phyloP scores from a whole-genome alignment of 345 rosid species.

The Aegle marmelos region DNA sequence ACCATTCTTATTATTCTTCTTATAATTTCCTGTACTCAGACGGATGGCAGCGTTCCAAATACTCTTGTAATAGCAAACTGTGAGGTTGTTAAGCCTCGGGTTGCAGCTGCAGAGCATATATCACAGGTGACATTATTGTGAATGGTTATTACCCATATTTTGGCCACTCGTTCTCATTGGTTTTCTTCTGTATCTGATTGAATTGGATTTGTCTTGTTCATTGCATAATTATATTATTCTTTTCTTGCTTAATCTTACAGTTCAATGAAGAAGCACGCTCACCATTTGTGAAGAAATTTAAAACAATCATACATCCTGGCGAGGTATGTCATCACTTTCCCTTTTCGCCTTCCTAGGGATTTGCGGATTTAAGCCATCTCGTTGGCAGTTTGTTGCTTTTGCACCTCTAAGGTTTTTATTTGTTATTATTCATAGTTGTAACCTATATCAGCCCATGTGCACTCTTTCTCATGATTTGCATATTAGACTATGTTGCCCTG shows the following conservation, averaged over 20 bases:
- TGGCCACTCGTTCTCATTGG: background rate
- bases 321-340: slow-evolving; percentile 35
- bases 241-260: slow-evolving; percentile 31
- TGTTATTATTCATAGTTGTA: background rate
- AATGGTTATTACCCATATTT: background rate
- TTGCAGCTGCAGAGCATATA: slow-evolving; percentile 91
- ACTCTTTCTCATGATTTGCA: background rate
- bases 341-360: background rate
- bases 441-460: background rate
- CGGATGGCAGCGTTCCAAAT: slow-evolving; percentile 87
- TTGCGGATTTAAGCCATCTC: background rate
- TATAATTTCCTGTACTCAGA: slow-evolving; percentile 34
- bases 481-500: background rate
- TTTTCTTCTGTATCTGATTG: background rate
- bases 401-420: background rate
- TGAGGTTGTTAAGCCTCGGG: slow-evolving; percentile 80
- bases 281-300: slow-evolving; percentile 60
- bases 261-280: slow-evolving; percentile 71
- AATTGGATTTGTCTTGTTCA: background rate
- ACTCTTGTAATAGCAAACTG: slow-evolving; percentile 82
- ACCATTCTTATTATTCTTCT: background rate
- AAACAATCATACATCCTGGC: slow-evolving; percentile 71
- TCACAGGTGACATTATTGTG: slow-evolving; percentile 47
- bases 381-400: background rate
- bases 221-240: background rate